Conservation (phyloP, 495 filamentous ascomycete species). For the Amphirosellinia nigrospora region DNA sequence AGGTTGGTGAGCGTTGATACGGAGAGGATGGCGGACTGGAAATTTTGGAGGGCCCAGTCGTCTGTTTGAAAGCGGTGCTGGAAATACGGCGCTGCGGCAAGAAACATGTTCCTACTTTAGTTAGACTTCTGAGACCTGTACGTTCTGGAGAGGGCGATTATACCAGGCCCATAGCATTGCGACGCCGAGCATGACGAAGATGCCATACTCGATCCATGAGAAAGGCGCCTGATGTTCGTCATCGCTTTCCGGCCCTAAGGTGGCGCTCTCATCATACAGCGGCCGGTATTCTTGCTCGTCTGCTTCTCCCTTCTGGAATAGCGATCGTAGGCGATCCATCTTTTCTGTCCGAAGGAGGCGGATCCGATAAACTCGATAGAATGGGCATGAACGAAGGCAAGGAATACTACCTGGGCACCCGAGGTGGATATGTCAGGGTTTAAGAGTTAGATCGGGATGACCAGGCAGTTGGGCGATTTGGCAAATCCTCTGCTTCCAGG, state of each 20-base stretch:
- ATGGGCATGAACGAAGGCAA: conserved; percentile 1
- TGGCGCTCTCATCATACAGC: conserved; percentile 51
- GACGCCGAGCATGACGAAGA: conserved; percentile 86
- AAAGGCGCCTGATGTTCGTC: conserved; percentile 54
- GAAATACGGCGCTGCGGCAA: conserved; percentile 94
- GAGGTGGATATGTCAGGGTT: conserved; percentile 14
- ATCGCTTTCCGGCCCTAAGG: conserved; percentile 33
- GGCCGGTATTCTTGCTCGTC: conserved; percentile 63
- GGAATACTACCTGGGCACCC: background rate
- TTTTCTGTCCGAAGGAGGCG: conserved; percentile 21
- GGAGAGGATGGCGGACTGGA: conserved; percentile 87
- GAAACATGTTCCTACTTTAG: conserved; percentile 90
- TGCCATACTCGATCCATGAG: conserved; percentile 79
- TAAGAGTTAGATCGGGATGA: conserved; percentile 4
- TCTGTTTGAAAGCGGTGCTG: conserved; percentile 76
- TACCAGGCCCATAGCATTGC: conserved; percentile 99
- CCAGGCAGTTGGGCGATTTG: background rate
- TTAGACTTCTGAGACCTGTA: conserved; percentile 24
- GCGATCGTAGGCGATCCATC: conserved; percentile 57
- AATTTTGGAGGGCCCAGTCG: conserved; percentile 74
- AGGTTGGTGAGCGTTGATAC: conserved; percentile 85
- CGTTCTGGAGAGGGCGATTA: conserved; percentile 35
- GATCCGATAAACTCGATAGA: background rate
- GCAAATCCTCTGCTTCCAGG: background rate
- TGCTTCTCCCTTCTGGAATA: conserved; percentile 46